Percentiles rank a stretch among this genome's conserved stretches.
phyloP scores from a whole-genome alignment of 2,329 filamentous ascomycete species.

The Alternaria sp. region DNA sequence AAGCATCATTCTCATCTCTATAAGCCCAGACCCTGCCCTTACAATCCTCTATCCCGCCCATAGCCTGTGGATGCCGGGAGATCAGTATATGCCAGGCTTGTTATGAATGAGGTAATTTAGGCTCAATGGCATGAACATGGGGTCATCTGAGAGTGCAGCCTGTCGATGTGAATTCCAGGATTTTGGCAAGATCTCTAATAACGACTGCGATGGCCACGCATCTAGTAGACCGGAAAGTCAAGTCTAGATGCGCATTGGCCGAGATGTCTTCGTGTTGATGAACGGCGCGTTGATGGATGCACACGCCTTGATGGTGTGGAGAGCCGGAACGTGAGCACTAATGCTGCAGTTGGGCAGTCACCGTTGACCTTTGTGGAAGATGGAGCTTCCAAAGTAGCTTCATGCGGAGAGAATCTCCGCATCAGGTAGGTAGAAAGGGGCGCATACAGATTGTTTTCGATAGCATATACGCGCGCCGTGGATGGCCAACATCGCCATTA shows the following conservation, averaged over 20 bases:
- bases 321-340: conserved; percentile 15
- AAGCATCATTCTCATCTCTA: background rate
- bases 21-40: background rate
- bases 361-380: background rate
- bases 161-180: conserved; percentile 6
- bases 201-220: conserved; percentile 1
- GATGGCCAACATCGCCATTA: background rate
- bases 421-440: background rate
- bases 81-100: background rate
- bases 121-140: background rate
- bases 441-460: background rate
- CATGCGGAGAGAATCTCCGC: background rate
- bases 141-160: background rate
- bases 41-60: background rate
- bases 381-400: background rate
- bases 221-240: background rate
- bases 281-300: background rate
- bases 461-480: background rate
- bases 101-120: background rate
- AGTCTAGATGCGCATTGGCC: background rate
- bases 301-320: conserved; percentile 5
- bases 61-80: background rate
- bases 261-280: background rate
- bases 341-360: background rate
- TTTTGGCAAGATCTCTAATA: background rate